Base-by-base conservation (phyloP, 2,329 filamentous ascomycete genomes). In the Alternaria triticimaculans region DNA sequence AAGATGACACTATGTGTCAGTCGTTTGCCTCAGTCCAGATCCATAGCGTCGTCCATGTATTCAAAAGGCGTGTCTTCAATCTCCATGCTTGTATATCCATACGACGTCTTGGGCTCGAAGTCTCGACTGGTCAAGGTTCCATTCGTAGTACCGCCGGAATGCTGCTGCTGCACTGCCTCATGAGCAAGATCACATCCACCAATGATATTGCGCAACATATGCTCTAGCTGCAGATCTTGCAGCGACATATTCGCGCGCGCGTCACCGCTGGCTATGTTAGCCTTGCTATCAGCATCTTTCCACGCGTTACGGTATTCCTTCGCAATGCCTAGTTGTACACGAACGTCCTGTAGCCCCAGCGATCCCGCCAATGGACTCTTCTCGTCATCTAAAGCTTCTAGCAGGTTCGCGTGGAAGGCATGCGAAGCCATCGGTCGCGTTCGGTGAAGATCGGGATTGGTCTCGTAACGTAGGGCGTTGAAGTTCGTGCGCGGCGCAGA, bases 251-350 rank as follows among this genome's bases (percentile, higher is more conserved):
- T 74, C 21, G 73, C 76, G 49, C 61, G 73, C 44, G 62, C 63
- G 55, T 58, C 60, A 58, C 65, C 55, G 15, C 77, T 75, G 5
- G 55, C 48, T 1, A 62, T 20, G 21, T 43, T 57, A 1, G 56
- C 59, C 6, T 78, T 77, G 46, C 87, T 84, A 41, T 89, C 87
- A 0, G 87, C 89, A 58, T 89, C 87, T 79, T 93, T 93, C 90
- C 90, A 93, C 10, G 87, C 83, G 68, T 93, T 93, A 2, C 90
- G 83, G 60, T 92, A 84, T 67, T 91, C 89, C 74, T 93, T 93
- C 1, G 90, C 90, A 58, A 87, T 82, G 55, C 84, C 84, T 5
- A 93, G 82, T 57, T 90, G 87, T n/a, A 82, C 80, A 11, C 85
- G 82, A 6, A 89, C 87, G 3, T 86, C 82, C 0, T 86, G 86